Percentiles rank a stretch among this genome's conserved stretches.
Evolutionary conservation across 225 moss, liverwort and hornwort species (phyloP).

Genomic region (Physcomitrium patens): DNA sequence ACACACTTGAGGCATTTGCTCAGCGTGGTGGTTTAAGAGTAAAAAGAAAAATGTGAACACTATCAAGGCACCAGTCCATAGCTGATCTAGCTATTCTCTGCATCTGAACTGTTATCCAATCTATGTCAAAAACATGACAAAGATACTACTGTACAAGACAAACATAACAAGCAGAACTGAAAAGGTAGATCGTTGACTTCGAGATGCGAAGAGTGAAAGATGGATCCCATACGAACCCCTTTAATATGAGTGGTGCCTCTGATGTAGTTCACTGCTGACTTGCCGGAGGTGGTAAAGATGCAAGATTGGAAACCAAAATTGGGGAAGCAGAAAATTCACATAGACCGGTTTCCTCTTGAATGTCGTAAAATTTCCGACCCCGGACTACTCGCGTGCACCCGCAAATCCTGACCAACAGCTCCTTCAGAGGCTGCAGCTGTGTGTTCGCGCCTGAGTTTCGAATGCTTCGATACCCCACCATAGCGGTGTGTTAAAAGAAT

Average conservation of each 20-base stretch:
- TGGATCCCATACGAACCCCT: neutral
- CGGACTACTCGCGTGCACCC: conserved; percentile 1
- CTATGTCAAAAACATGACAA: conserved; percentile 2
- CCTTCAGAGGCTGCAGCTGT: conserved; percentile 23
- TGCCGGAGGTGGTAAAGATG: neutral
- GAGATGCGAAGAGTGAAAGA: neutral
- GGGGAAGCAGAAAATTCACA: conserved; percentile 15
- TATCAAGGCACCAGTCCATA: neutral
- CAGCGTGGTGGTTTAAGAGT: conserved; percentile 21
- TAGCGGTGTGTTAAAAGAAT: conserved; percentile 62
- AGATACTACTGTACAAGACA: conserved; percentile 5
- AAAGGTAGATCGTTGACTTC: neutral
- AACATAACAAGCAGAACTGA: neutral
- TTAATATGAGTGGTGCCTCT: neutral
- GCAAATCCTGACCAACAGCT: conserved; percentile 16
- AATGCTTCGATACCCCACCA: conserved; percentile 55
- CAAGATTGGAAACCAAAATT: neutral
- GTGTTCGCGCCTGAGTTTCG: conserved; percentile 40
- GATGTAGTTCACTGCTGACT: neutral
- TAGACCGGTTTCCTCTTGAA: conserved; percentile 31
- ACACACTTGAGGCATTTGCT: conserved; percentile 37
- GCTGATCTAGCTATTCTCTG: neutral
- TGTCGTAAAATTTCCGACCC: conserved; percentile 15
- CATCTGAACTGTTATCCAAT: neutral
- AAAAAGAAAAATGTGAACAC: conserved; percentile 33